Base-by-base conservation (phyloP, 2,329 filamentous ascomycete genomes). In the Aspergillus sp. region DNA sequence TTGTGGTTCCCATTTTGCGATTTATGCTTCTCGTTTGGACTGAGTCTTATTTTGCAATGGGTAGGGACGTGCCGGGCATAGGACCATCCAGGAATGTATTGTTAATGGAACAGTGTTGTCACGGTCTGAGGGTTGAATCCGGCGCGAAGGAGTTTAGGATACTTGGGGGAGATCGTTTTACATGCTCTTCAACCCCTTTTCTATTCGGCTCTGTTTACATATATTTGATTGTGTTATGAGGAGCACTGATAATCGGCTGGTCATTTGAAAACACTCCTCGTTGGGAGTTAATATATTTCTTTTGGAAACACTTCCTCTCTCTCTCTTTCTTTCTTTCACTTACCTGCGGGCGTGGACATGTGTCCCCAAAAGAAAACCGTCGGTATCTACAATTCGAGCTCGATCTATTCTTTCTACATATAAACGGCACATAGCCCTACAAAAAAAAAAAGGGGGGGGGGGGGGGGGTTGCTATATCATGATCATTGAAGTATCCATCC, bases 201-300 rank as follows among this genome's bases (percentile, higher is more conserved):
- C 36, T 26, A 32, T 31, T 49, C 42, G 20, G 39, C 42, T 55
- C 32, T 58, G 49, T 55, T 50, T 53, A 53, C 20, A 53, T 53
- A 53, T 53, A 26, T 53, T 29, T 67, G 61, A 63, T 61, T 57
- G 56, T 67, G 62, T 68, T 61, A 69, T 71, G 46, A 22, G 55
- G 54, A 53, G 61, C 32, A 63, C 50, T 54, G 18, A 62, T 59
- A 60, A 54, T 56, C 59, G 61, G 56, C 57, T 63, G 60, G 57
- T 55, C 59, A 58, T 54, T 26, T 61, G 26, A 16, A 55, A 52
- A 42, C 36, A 16, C 22, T 42, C 36, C n/a, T 5, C 16, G 4
- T 14, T n/a, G 46, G 20, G 16, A 49, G 46, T 49, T 49, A 12
- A 22, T 49, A 24, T 12, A 50, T 39, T 51, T 49, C 36, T 46